Conservation (phyloP, 192 early-diverging fungal species). For the Backusella tarrabulga region DNA sequence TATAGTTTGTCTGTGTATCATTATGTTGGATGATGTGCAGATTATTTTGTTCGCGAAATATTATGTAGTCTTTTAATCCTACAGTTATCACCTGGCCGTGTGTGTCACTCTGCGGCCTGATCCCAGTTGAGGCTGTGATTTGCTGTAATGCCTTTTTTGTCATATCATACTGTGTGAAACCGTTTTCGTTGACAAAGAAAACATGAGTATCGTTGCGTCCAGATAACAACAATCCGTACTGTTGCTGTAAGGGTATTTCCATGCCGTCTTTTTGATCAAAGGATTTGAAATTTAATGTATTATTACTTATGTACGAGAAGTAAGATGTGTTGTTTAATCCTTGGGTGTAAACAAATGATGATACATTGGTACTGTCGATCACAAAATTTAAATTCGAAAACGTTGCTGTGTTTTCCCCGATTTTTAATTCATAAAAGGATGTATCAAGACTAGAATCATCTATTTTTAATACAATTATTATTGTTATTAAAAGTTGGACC, state of each 20-base stretch:
- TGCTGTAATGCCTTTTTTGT: neutral
- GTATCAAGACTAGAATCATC: neutral
- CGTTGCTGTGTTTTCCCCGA: neutral
- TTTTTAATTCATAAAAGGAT: neutral
- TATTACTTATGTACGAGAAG: neutral
- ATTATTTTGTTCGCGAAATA: neutral
- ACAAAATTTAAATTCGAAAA: neutral
- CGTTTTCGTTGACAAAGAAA: neutral
- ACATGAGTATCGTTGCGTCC: neutral
- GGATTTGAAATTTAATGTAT: neutral
- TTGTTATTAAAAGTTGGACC: neutral
- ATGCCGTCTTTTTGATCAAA: neutral
- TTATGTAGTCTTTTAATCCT: neutral
- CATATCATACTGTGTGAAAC: neutral
- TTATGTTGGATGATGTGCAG: neutral
- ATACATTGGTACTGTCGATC: neutral
- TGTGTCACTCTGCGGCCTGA: neutral
- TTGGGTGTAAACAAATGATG: neutral
- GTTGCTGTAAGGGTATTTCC: neutral
- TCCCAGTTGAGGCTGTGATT: constrained; percentile 3
- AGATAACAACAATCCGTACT: neutral
- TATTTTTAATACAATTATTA: neutral
- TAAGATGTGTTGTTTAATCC: neutral
- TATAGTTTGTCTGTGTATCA: neutral
- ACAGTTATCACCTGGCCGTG: neutral